Conservation (phyloP, 495 filamentous ascomycete species). For the Hypomontagnella submonticulosa region DNA sequence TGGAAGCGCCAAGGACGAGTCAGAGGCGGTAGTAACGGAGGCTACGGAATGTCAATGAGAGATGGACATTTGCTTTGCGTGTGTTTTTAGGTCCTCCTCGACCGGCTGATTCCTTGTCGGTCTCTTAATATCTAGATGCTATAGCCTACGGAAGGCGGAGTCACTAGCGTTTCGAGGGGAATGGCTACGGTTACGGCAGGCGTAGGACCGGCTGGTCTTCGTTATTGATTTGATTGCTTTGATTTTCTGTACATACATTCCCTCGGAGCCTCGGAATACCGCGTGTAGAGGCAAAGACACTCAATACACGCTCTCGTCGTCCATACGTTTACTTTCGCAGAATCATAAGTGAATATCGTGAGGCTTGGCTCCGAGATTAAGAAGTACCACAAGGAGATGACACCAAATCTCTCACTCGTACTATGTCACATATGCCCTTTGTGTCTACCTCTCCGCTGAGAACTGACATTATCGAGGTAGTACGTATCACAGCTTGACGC, state of each 20-base stretch:
- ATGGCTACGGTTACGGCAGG: slow-evolving; percentile 14
- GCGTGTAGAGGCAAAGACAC: neutral
- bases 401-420: neutral
- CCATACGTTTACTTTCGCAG: neutral
- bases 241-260: slow-evolving; percentile 29
- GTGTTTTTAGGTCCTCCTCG: slow-evolving; percentile 6
- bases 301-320: slow-evolving; percentile 7
- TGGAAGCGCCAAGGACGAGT: slow-evolving; percentile 65
- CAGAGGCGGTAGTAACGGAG: slow-evolving; percentile 36
- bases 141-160: slow-evolving; percentile 13
- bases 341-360: too few relatives aligned
- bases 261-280: neutral
- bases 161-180: slow-evolving; percentile 18
- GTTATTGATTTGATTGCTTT: slow-evolving; percentile 8
- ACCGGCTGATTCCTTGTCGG: slow-evolving; percentile 8
- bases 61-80: neutral
- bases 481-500: neutral
- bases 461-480: neutral
- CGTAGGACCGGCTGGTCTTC: slow-evolving; percentile 8
- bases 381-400: neutral
- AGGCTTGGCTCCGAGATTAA: too few relatives aligned
- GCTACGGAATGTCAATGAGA: slow-evolving; percentile 25
- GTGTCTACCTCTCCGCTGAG: neutral
- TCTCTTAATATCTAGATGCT: slow-evolving; percentile 41
- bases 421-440: neutral